Percentiles rank a stretch among this genome's conserved stretches.
Evolutionary conservation across 352 stramenopile species (phyloP).

Genomic region (Pythium inflatum): DNA sequence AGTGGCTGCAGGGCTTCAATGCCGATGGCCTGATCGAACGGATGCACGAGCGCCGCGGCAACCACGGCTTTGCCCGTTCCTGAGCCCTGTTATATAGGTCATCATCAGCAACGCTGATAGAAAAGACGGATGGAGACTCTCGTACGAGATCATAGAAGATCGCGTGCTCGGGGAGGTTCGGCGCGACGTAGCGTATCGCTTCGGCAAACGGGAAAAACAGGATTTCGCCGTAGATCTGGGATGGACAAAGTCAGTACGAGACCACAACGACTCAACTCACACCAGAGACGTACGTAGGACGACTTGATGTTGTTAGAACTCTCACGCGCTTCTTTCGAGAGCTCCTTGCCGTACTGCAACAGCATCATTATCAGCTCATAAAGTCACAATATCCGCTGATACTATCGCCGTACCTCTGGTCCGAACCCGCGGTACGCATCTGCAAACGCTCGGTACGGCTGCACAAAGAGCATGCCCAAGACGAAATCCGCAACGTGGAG

Average conservation of each 20-base stretch:
- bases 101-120: not conserved
- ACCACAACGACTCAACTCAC: not conserved
- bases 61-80: constrained; percentile 83
- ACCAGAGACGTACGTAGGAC: constrained; percentile 54
- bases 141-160: constrained; percentile 86
- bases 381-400: too few relatives aligned
- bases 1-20: constrained; percentile 82
- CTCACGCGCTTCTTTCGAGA: constrained; percentile 80
- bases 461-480: constrained; percentile 77
- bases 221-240: constrained; percentile 85
- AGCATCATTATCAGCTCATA: not conserved
- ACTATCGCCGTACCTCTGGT: constrained; percentile 51
- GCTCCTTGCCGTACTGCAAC: constrained; percentile 80
- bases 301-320: constrained; percentile 80
- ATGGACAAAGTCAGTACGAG: not conserved
- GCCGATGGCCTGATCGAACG: constrained; percentile 84
- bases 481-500: constrained; percentile 82
- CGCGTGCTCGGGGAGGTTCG: constrained; percentile 63
- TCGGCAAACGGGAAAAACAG: constrained; percentile 85
- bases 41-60: constrained; percentile 71
- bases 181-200: constrained; percentile 63
- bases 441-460: constrained; percentile 71
- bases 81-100: constrained; percentile 81
- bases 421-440: constrained; percentile 67
- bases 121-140: not conserved